phyloP scores from a whole-genome alignment of 2,329 filamentous ascomycete species.

The Phaeophleospora eucalypticola region DNA sequence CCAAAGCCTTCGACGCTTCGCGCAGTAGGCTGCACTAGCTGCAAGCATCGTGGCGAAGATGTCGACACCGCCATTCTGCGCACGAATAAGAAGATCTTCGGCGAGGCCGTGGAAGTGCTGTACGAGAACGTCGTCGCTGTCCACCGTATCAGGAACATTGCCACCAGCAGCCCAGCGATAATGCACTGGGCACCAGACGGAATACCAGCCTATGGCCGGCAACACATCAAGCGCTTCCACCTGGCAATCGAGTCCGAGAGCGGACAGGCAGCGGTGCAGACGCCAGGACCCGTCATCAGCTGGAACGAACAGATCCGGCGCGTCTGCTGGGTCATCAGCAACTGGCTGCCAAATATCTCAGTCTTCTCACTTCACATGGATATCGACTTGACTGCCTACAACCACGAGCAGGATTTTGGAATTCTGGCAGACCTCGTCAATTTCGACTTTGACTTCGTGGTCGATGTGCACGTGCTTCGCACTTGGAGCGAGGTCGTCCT shows the following conservation, averaged over 20 bases:
- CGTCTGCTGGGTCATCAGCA: too few relatives aligned
- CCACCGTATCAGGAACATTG: not conserved
- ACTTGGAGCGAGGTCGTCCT: not conserved
- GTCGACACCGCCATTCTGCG: not conserved
- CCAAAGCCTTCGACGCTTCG: not conserved
- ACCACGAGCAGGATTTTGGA: not conserved
- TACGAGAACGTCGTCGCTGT: not conserved
- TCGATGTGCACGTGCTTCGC: not conserved
- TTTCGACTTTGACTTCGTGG: not conserved
- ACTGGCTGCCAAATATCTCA: too few relatives aligned
- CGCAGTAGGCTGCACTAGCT: not conserved
- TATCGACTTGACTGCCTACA: not conserved
- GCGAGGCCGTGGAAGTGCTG: not conserved
- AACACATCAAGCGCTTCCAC: not conserved
- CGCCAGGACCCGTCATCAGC: too few relatives aligned
- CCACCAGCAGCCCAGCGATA: not conserved
- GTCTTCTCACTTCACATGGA: not conserved
- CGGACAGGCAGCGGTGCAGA: too few relatives aligned
- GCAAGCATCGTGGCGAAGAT: not conserved
- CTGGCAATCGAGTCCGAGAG: too few relatives aligned
- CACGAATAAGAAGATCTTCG: constrained; percentile 1
- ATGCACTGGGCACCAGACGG: too few relatives aligned
- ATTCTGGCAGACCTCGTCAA: not conserved
- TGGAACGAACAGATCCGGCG: too few relatives aligned
- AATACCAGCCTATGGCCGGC: not conserved